Conservation (phyloP, 495 filamentous ascomycete genomes). For the Penicillium maclennaniae region DNA sequence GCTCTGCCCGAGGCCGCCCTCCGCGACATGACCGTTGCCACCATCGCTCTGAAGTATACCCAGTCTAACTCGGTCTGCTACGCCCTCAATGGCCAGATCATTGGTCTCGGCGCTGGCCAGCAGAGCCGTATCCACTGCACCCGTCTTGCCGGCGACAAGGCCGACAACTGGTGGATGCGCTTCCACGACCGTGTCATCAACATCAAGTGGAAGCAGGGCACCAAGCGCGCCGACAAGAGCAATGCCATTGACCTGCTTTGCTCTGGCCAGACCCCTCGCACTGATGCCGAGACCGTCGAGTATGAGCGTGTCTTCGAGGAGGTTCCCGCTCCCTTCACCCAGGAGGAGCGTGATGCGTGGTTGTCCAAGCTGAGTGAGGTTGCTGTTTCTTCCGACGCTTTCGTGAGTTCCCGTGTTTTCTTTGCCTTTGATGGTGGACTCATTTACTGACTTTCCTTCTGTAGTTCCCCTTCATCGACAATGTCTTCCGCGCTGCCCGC, state of each 20-base stretch:
- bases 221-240: slow-evolving; percentile 93
- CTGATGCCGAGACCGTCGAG: slow-evolving; percentile 72
- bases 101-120: slow-evolving; percentile 93
- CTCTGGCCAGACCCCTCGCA: slow-evolving; percentile 75
- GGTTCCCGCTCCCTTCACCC: slow-evolving; percentile 78
- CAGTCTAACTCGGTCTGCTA: slow-evolving; percentile 99
- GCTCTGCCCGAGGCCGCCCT: slow-evolving; percentile 74
- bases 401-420: slow-evolving; percentile 56
- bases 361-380: slow-evolving; percentile 74
- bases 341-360: slow-evolving; percentile 82
- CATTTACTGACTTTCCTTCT: slow-evolving; percentile 16
- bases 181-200: slow-evolving; percentile 83
- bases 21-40: slow-evolving; percentile 90
- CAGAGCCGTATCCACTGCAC: slow-evolving; percentile 98
- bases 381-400: slow-evolving; percentile 87
- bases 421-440: background rate
- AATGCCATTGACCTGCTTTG: slow-evolving; percentile 96
- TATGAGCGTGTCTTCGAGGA: slow-evolving; percentile 91
- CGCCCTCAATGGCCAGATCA: slow-evolving; percentile 87
- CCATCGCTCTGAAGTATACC: slow-evolving; percentile 95
- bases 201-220: slow-evolving; percentile 95
- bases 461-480: slow-evolving; percentile 98
- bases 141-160: slow-evolving; percentile 95
- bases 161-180: slow-evolving; percentile 98
- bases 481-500: slow-evolving; percentile 82